A percentile compares a stretch with the other conserved stretches of the same genome.
Evolutionary conservation across 2,329 filamentous ascomycete genomes (phyloP).

Genomic region (Chaetomiaceae sp.): DNA sequence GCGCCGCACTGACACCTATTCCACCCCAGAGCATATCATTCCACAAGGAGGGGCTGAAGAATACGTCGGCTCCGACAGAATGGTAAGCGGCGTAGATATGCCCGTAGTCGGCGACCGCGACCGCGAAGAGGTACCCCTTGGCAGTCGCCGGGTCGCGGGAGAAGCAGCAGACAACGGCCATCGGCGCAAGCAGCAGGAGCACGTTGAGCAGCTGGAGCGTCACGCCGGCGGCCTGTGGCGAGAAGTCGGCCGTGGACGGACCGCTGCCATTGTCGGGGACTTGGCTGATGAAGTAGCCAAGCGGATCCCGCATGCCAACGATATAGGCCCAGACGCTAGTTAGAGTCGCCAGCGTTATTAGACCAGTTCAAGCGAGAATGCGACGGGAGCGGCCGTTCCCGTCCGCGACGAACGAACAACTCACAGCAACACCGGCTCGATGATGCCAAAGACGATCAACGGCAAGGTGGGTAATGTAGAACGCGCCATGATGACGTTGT

Average conservation of each 20-base stretch:
- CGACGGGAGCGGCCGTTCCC: no score
- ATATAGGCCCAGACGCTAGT: slow-evolving; percentile 20
- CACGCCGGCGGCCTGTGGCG: slow-evolving; percentile 24
- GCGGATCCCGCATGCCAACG: slow-evolving; percentile 25
- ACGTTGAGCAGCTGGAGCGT: slow-evolving; percentile 32
- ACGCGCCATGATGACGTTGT: neutral
- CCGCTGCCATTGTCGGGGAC: slow-evolving; percentile 16
- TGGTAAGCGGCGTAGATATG: slow-evolving; percentile 33
- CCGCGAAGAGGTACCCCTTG: slow-evolving; percentile 28
- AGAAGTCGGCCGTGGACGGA: slow-evolving; percentile 16
- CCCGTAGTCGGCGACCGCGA: slow-evolving; percentile 34
- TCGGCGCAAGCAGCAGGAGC: slow-evolving; percentile 30
- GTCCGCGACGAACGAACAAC: neutral
- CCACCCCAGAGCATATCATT: slow-evolving; percentile 31
- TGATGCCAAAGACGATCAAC: slow-evolving; percentile 8
- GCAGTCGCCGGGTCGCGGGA: slow-evolving; percentile 27
- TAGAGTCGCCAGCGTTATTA: no score
- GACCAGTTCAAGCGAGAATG: no score
- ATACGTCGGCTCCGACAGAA: slow-evolving; percentile 28
- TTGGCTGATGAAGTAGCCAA: slow-evolving; percentile 29
- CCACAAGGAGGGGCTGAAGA: slow-evolving; percentile 28
- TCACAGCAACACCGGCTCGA: slow-evolving; percentile 4
- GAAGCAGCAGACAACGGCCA: slow-evolving; percentile 31
- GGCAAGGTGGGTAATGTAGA: slow-evolving; percentile 1
- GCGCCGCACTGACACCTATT: slow-evolving; percentile 27